Evolutionary conservation across 768 basidiomycete genomes (phyloP), one percentile per base, ranked within the genome.

Genomic region (Amanita rimosa): DNA sequence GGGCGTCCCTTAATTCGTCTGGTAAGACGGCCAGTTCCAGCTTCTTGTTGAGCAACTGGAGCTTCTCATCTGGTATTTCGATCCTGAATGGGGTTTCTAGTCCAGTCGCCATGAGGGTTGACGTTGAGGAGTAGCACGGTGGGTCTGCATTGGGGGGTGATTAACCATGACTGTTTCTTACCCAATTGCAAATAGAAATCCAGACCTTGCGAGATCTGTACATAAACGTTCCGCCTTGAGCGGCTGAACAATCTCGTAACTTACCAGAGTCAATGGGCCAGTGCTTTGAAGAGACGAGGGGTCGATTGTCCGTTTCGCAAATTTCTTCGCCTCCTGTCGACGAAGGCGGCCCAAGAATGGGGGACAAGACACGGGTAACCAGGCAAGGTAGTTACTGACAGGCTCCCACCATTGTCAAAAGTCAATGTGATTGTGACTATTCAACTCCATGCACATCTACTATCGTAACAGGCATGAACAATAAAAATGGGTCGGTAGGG

Each of bases 11-110:
- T 10, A 76, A 55, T 52, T 76, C 74, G 58, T 76, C 69, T 0
- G 75, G 72, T 11, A 76, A 62, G 7, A 58, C 60, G 1, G 63
- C 54, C 3, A 68, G 58, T 1, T 63, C 64, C 13, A 76, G 72
- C 51, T 72, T 77, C 22, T 53, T 52, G 16, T 50, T 57, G 17
- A 75, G 63, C 3, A 57, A 31, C 0, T 62, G 57, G 38, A 76
- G 57, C 4, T 66, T 59, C 3, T 51, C 51, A 42, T 72, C 66
- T 0, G 69, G 48, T 11, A 76, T 55, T 8, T 65, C 34, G 17
- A 76, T 66, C 16, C 50, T 62, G 62, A 76, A 76, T 0, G 64
- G 61, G 6, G 46, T 51, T 44, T 71, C 70, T 11, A 57, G 41
- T 29, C 40, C 40, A 24, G 48, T 19, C 19, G 48, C 22, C 48